A percentile compares a stretch with the other conserved stretches of the same genome.
phyloP scores from a whole-genome alignment of 306 rosid genomes.

The Vigna angularis region DNA sequence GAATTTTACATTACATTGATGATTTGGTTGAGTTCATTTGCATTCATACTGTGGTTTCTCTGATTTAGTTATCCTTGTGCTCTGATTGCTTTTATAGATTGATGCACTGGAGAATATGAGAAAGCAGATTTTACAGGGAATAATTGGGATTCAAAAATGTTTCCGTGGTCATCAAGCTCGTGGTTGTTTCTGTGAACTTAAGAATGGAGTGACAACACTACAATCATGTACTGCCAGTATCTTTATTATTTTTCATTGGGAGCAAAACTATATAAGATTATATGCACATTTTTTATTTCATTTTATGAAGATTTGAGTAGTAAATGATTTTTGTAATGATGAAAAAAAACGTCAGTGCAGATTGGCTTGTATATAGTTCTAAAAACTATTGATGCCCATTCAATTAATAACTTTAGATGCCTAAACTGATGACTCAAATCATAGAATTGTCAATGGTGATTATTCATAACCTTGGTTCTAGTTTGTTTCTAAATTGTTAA shows the following conservation, averaged over 20 bases:
- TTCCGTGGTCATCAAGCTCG: conserved; percentile 80
- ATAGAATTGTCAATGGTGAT: conserved; percentile 15
- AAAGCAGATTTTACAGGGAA: conserved; percentile 62
- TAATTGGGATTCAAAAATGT: conserved; percentile 71
- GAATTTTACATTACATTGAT: conserved; percentile 23
- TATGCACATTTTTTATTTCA: conserved; percentile 29
- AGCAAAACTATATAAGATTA: conserved; percentile 19
- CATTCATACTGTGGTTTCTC: conserved; percentile 38
- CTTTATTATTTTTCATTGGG: conserved; percentile 40
- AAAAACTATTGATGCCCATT: conserved; percentile 22
- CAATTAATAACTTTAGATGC: conserved; percentile 14
- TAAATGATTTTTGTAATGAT: conserved; percentile 14
- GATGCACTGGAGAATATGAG: conserved; percentile 76
- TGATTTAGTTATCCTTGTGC: conserved; percentile 43
- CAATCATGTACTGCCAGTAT: conserved; percentile 70
- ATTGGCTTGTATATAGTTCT: conserved; percentile 28
- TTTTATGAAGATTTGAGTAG: conserved; percentile 33
- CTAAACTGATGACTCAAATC: conserved; percentile 29
- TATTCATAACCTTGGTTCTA: conserved; percentile 14
- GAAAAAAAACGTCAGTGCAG: conserved; percentile 7
- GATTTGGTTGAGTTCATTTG: conserved; percentile 38
- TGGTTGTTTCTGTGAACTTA: conserved; percentile 56
- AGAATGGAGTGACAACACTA: conserved; percentile 56
- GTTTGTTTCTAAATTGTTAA: conserved; percentile 22
- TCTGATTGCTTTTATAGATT: conserved; percentile 61